Evolutionary conservation across 2,329 filamentous ascomycete species (phyloP).

Genomic region (Calonectria ilicicola): DNA sequence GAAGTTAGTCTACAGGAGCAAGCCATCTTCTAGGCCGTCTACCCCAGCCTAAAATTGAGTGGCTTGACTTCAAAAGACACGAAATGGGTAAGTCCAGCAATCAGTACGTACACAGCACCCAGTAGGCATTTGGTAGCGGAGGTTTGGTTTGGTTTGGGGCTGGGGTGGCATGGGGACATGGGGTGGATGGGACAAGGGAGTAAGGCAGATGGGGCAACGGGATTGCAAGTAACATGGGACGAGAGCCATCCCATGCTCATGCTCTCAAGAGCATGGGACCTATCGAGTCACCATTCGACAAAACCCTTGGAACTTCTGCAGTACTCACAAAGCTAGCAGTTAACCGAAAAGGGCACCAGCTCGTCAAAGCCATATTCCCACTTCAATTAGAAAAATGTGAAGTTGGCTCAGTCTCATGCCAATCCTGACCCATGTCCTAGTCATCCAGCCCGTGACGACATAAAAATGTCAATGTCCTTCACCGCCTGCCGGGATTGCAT

Average conservation of each 20-base stretch:
- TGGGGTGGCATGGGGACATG: conserved; percentile 5
- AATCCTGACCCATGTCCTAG: conserved; percentile 11
- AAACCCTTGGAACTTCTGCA: conserved; percentile 10
- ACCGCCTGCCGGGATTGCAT: conserved; percentile 41
- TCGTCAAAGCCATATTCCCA: not conserved
- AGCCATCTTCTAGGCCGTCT: not conserved
- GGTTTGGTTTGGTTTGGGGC: conserved; percentile 9
- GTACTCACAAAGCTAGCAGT: not conserved
- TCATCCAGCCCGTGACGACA: conserved; percentile 22
- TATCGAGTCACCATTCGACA: conserved; percentile 1
- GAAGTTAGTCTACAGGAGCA: conserved; percentile 1
- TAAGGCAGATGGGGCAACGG: conserved; percentile 1
- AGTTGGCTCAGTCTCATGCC: conserved; percentile 11
- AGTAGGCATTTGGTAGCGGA: conserved; percentile 1
- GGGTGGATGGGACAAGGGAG: conserved; percentile 14
- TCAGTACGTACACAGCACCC: conserved; percentile 1
- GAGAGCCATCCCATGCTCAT: not conserved
- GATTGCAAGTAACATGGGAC: conserved; percentile 16
- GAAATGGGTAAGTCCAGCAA: conserved; percentile 1
- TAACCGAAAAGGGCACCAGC: conserved; percentile 6
- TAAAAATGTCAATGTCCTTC: conserved; percentile 31
- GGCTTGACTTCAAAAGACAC: not conserved
- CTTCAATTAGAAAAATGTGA: conserved; percentile 7
- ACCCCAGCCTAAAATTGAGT: not conserved
- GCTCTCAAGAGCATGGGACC: conserved; percentile 1